phyloP scores from a whole-genome alignment of 345 rosid genomes.

The Litchi chinensis region DNA sequence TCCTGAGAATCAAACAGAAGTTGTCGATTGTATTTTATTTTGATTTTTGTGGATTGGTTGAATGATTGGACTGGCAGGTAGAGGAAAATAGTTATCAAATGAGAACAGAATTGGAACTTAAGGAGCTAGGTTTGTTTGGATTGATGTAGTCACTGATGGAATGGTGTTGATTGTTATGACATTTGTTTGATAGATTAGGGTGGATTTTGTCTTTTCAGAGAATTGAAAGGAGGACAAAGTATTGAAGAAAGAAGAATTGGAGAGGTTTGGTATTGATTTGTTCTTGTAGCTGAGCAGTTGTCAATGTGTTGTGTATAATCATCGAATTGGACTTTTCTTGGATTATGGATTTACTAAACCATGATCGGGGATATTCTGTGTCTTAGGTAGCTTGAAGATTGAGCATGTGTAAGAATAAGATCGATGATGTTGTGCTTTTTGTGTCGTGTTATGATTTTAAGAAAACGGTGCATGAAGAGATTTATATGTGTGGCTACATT shows the following conservation, averaged over 20 bases:
- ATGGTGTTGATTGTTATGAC: conserved; percentile 2
- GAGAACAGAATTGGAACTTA: neutral
- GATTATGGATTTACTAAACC: neutral
- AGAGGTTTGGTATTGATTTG: neutral
- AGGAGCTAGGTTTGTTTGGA: neutral
- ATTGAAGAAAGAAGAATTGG: neutral
- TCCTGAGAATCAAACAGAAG: neutral
- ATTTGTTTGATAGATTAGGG: neutral
- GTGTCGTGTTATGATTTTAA: neutral
- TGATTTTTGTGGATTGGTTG: neutral
- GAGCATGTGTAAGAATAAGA: neutral
- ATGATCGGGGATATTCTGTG: neutral
- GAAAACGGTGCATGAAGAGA: neutral
- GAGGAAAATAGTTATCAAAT: neutral
- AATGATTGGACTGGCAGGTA: neutral
- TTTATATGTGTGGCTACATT: neutral
- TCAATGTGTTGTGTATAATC: no score
- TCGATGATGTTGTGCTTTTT: neutral
- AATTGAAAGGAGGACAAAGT: neutral
- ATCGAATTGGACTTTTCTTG: neutral
- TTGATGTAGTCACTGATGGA: neutral
- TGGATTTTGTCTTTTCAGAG: neutral
- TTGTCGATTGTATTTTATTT: neutral
- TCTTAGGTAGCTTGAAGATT: neutral
- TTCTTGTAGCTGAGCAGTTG: neutral